Conservation (phyloP, 805 yeast genomes). For the Kluyveromyces lactis region DNA sequence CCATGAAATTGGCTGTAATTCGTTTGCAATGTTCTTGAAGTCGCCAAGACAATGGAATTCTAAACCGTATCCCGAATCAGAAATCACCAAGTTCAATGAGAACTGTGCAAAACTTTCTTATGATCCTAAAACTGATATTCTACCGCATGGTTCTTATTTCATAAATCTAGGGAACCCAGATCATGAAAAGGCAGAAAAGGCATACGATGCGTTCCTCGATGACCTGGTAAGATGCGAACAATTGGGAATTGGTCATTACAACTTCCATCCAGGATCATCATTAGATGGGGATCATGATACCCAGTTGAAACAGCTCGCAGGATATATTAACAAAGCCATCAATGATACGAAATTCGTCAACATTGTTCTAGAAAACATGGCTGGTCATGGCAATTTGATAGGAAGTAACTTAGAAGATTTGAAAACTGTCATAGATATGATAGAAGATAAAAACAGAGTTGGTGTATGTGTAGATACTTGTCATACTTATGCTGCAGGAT, state of each 20-base stretch:
- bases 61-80: conserved; percentile 62
- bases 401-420: conserved; percentile 79
- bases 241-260: conserved; percentile 76
- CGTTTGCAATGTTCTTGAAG: conserved; percentile 86
- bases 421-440: conserved; percentile 59
- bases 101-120: conserved; percentile 57
- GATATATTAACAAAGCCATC: conserved; percentile 72
- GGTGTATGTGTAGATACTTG: conserved; percentile 97
- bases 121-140: conserved; percentile 66
- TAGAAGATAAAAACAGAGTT: conserved; percentile 76
- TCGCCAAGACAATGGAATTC: conserved; percentile 90
- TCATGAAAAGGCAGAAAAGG: conserved; percentile 62
- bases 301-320: conserved; percentile 65
- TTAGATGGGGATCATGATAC: conserved; percentile 58
- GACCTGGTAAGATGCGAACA: conserved; percentile 83
- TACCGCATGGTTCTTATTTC: conserved; percentile 94
- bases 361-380: conserved; percentile 93
- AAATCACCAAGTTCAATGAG: conserved; percentile 54
- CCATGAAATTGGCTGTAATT: conserved; percentile 47
- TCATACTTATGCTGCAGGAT: conserved; percentile 95
- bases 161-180: conserved; percentile 93
- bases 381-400: conserved; percentile 88
- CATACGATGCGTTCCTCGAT: conserved; percentile 72
- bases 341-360: conserved; percentile 68
- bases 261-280: conserved; percentile 90